Evolutionary conservation across 768 basidiomycete genomes (phyloP), one percentile per base, ranked within the genome.

Genomic region (Melanogaster broomeanus): DNA sequence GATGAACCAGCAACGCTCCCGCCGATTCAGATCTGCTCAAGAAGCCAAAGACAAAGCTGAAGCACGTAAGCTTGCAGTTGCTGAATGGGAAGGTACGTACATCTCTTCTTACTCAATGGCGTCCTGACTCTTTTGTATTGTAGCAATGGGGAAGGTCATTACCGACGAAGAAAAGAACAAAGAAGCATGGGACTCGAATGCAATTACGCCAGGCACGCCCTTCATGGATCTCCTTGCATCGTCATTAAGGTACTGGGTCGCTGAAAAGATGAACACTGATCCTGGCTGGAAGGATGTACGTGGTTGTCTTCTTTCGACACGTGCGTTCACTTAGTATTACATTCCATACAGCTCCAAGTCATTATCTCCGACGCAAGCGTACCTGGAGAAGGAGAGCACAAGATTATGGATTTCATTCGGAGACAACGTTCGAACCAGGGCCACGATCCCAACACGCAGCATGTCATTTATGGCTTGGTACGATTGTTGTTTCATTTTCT

Each of bases 1-100:
- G 75, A 99, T 99, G 97, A 99, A 99, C 67, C 97, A 99, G 65
- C 97, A 99, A 68, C 92, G 97, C 10, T 93, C 94, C 15, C 81
- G 97, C 59, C 93, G 97, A 49, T 99, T 99, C 74, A 83, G 97
- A 53, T 83, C 94, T 19, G 86, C 93, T 2, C 93, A 96, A 67
- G 97, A 99, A 69, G 94, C 97, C 4, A 85, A 88, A 54, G 92
- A 96, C 31, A 96, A 97, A 71, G 94, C 93, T 51, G 86, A 91
- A 50, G 91, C 92, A 42, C 81, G 85, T 35, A 82, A 83, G 64
- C 88, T 95, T 66, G 86, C 91, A 3, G 79, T 97, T 39, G 78
- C 83, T 3, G 63, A 93, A 58, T 96, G 92, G 83, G 88, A 97
- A 80, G 83, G 93, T 88, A 57, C 49, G 79, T 60, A 35, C 13